Percentiles rank a stretch among this genome's conserved stretches.
phyloP scores from a whole-genome alignment of 1,139 yeast genomes.

The Schwanniomyces etchellsii region DNA sequence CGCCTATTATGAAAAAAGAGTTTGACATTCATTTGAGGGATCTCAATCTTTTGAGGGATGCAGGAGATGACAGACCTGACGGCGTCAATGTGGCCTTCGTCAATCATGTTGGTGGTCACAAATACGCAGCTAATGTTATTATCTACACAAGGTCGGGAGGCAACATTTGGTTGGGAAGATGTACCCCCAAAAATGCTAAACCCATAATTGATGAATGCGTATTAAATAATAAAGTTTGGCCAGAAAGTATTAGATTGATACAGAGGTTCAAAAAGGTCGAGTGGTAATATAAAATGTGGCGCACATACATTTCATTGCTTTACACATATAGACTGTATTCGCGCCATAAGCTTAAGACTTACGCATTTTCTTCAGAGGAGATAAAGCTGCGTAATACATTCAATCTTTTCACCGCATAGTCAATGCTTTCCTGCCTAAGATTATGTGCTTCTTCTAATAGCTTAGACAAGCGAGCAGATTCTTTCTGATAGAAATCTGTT shows the following conservation, averaged over 20 bases:
- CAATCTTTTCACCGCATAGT: conserved; percentile 41
- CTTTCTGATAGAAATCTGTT: conserved; percentile 42
- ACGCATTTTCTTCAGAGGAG: background rate
- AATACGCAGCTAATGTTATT: conserved; percentile 83
- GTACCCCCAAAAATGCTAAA: conserved; percentile 69
- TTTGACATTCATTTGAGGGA: conserved; percentile 71
- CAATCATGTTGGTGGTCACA: conserved; percentile 95
- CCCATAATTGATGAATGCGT: conserved; percentile 74
- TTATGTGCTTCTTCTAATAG: conserved; percentile 36
- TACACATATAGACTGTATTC: too few relatives aligned
- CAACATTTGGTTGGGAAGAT: conserved; percentile 83
- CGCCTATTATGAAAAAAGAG: conserved; percentile 83
- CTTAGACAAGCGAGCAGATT: conserved; percentile 44
- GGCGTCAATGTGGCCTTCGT: conserved; percentile 69
- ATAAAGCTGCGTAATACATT: conserved; percentile 16
- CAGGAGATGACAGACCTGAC: conserved; percentile 62
- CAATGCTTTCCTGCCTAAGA: conserved; percentile 29
- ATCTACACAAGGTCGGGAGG: conserved; percentile 67
- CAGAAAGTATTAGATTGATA: conserved; percentile 61
- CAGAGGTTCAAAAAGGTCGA: conserved; percentile 47
- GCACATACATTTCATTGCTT: too few relatives aligned
- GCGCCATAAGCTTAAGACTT: too few relatives aligned
- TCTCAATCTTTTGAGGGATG: conserved; percentile 65
- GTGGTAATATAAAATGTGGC: conserved; percentile 51
- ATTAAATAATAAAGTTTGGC: conserved; percentile 64